Evolutionary conservation across 225 moss, liverwort and hornwort species (phyloP), one percentile per base, ranked within the genome.

Genomic region (Marchantia paleacea): DNA sequence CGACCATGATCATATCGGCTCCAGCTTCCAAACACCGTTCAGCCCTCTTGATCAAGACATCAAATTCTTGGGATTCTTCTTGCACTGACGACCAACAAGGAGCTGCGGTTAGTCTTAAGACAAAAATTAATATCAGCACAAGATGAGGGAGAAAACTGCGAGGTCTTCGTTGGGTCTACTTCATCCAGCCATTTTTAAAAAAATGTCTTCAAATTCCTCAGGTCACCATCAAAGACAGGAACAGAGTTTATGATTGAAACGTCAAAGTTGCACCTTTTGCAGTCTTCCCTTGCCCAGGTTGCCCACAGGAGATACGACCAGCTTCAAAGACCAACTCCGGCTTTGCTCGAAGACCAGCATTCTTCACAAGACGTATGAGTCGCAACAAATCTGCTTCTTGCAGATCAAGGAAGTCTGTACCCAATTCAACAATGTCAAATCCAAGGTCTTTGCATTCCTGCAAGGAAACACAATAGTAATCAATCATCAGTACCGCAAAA

Each of bases 381-480:
- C 85, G 88, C 83, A 93, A 83, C 79, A 91, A 83, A 76, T 88
- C 86, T 10, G 85, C 83, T 80, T 93, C 93, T 80, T 80, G 51
- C 49, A 91, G 82, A 48, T 82, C 79, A 8, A 93, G 85, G 81
- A 90, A 93, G 68, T 86, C 90, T 29, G 87, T 87, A 73, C 86
- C 89, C 58, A 93, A 80, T 86, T 93, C 92, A 68, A 93, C 74
- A 8, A 85, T 80, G 78, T 93, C 92, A 84, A 93, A 93, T 69
- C 91, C 91, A 60, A 91, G 85, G 79, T 93, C 91, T 81, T 91
- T 90, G 84, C 91, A 91, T 72, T 93, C 92, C 92, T 93, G 85
- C 76, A 69, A n/a, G 18, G 29, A 29, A 4, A 57, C 15, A 57
- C 12, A 30, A 16, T 0, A 75, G 29, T 54, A 26, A 20, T n/a